Evolutionary conservation across 495 filamentous ascomycete species (phyloP).

Genomic region (Penicillium cinerascens): DNA sequence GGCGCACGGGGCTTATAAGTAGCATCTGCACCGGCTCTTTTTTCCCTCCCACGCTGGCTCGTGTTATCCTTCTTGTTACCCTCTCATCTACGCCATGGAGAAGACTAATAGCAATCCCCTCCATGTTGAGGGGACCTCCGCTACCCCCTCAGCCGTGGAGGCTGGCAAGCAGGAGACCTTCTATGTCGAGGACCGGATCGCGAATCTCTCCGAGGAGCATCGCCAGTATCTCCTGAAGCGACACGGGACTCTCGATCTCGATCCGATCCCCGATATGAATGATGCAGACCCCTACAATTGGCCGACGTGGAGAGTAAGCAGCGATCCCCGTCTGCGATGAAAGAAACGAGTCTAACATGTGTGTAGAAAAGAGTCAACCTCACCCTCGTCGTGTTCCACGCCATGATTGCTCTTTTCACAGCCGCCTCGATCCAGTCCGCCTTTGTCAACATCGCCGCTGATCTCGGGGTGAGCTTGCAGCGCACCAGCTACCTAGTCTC

Average conservation of each 20-base stretch:
- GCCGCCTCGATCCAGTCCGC: constrained; percentile 52
- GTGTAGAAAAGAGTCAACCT: constrained; percentile 54
- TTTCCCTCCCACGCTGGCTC: background rate
- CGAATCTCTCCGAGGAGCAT: constrained; percentile 24
- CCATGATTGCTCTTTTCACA: constrained; percentile 53
- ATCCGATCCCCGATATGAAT: constrained; percentile 45
- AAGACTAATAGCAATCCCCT: constrained; percentile 11
- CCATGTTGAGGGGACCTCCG: constrained; percentile 12
- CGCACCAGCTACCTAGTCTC: constrained; percentile 50
- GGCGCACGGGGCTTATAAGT: constrained; percentile 1
- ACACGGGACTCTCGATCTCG: constrained; percentile 50
- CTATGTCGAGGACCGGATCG: constrained; percentile 20
- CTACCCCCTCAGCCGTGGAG: constrained; percentile 8
- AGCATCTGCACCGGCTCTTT: background rate
- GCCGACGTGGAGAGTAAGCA: constrained; percentile 39
- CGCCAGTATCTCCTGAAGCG: constrained; percentile 43
- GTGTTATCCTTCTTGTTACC: background rate
- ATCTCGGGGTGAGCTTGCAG: constrained; percentile 44
- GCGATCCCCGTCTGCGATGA: background rate
- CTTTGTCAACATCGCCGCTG: constrained; percentile 46
- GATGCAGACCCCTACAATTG: constrained; percentile 54
- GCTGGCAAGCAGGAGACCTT: constrained; percentile 14
- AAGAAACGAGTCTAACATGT: background rate
- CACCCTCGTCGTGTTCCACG: constrained; percentile 52
- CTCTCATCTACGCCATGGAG: constrained; percentile 11